These are phyloP conservation scores for Sclerotinia minor DNA, from an alignment of 2,329 filamentous ascomycete genomes.

Conservation along the genomic window DNA sequence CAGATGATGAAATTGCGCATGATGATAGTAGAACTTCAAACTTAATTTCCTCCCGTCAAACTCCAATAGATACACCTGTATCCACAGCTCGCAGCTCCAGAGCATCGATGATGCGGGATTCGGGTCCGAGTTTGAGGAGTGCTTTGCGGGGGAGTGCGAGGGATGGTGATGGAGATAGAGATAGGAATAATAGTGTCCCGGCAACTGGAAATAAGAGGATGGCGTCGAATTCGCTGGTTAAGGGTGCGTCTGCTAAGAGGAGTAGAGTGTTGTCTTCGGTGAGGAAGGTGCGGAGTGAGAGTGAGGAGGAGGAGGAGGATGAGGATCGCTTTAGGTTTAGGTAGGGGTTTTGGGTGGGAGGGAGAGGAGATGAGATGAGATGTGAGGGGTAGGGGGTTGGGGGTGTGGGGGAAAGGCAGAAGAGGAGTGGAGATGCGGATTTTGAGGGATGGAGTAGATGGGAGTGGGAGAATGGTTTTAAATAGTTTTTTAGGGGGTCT, in stretches of 20 bases:
- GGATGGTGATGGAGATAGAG: too few species aligned
- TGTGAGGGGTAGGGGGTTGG: too few species aligned
- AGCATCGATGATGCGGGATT: neutral
- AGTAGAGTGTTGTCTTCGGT: conserved; percentile 25
- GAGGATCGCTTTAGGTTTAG: conserved; percentile 38
- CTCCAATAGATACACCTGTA: neutral
- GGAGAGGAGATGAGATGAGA: too few species aligned
- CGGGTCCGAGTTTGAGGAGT: neutral
- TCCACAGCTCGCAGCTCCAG: conserved; percentile 1
- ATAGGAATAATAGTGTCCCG: neutral
- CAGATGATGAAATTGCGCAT: neutral
- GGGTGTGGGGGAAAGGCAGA: too few species aligned
- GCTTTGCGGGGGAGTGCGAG: neutral
- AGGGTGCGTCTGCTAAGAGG: conserved; percentile 37
- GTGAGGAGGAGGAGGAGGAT: conserved; percentile 39
- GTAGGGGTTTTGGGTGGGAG: neutral
- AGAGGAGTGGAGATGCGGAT: neutral
- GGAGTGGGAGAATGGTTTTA: neutral
- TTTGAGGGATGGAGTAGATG: neutral
- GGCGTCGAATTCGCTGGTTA: conserved; percentile 32
- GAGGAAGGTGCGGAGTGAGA: conserved; percentile 33
- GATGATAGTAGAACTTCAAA: too few species aligned
- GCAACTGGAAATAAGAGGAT: conserved; percentile 30
- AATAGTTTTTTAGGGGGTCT: neutral
- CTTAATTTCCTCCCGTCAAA: neutral